A percentile compares a stretch with the other conserved stretches of the same genome.
Conservation (phyloP, 371 early-diverging fungal species). For the Syncephalastrum contaminatum region DNA sequence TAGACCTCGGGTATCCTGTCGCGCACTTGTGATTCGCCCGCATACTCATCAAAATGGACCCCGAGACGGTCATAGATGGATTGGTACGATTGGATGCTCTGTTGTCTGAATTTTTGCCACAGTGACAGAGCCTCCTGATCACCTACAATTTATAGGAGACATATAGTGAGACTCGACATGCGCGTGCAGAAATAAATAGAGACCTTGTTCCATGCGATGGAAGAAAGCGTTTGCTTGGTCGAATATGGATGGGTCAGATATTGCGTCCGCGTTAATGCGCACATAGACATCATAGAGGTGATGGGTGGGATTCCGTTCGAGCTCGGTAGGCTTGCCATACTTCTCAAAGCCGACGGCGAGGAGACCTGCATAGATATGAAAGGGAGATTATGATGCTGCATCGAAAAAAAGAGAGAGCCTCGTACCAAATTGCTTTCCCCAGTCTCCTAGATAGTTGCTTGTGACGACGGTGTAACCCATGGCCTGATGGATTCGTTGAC, state of each 20-base stretch:
- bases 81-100: conserved; percentile 88
- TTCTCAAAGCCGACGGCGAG: conserved; percentile 93
- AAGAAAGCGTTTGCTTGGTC: conserved; percentile 90
- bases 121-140: conserved; percentile 56
- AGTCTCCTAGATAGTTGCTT: too few relatives aligned
- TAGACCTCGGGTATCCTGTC: conserved; percentile 69
- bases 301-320: conserved; percentile 87
- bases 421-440: too few relatives aligned
- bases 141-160: background rate
- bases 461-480: too few relatives aligned
- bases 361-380: conserved; percentile 48
- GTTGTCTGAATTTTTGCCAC: conserved; percentile 88
- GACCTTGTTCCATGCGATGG: conserved; percentile 90
- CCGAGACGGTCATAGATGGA: conserved; percentile 85
- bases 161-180: background rate
- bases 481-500: too few relatives aligned
- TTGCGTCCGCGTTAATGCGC: conserved; percentile 71
- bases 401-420: too few relatives aligned
- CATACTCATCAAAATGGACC: conserved; percentile 93
- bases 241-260: conserved; percentile 58
- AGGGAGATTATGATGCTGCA: too few relatives aligned
- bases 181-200: background rate
- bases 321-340: conserved; percentile 79
- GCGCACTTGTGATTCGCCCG: conserved; percentile 93
- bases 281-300: conserved; percentile 98